phyloP scores from a whole-genome alignment of 768 basidiomycete species.

The Russula dissimulans region DNA sequence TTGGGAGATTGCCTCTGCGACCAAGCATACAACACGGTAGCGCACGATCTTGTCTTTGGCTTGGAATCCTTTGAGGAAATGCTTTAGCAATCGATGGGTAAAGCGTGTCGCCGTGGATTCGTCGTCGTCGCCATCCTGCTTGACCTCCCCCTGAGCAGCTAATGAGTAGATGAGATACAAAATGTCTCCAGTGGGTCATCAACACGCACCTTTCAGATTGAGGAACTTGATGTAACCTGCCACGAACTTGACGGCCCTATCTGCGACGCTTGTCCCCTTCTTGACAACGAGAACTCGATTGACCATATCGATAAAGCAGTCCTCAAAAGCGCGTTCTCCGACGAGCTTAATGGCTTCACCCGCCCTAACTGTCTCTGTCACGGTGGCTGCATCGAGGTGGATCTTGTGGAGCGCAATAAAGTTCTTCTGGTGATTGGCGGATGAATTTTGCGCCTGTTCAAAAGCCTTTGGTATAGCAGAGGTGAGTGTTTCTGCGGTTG shows the following conservation, averaged over 20 bases:
- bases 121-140: constrained; percentile 34
- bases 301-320: constrained; percentile 51
- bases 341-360: constrained; percentile 45
- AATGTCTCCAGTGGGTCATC: not conserved
- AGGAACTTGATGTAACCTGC: constrained; percentile 68
- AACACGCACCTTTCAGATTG: constrained; percentile 59
- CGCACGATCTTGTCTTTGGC: constrained; percentile 86
- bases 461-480: constrained; percentile 54
- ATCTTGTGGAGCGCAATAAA: constrained; percentile 73
- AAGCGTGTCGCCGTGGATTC: constrained; percentile 44
- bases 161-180: not conserved
- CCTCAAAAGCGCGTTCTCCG: constrained; percentile 74
- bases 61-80: constrained; percentile 64
- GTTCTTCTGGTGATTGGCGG: constrained; percentile 87
- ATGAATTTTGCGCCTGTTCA: constrained; percentile 63
- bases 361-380: constrained; percentile 40
- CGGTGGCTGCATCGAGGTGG: constrained; percentile 52
- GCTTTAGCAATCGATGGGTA: constrained; percentile 37
- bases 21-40: constrained; percentile 67
- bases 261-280: constrained; percentile 70
- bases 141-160: constrained; percentile 29
- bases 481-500: constrained; percentile 26
- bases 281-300: constrained; percentile 58
- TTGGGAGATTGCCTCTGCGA: constrained; percentile 70
- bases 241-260: constrained; percentile 74